These are phyloP conservation scores for Penicilliopsis zonata DNA, from an alignment of 495 filamentous ascomycete genomes.

Conservation along the genomic window DNA sequence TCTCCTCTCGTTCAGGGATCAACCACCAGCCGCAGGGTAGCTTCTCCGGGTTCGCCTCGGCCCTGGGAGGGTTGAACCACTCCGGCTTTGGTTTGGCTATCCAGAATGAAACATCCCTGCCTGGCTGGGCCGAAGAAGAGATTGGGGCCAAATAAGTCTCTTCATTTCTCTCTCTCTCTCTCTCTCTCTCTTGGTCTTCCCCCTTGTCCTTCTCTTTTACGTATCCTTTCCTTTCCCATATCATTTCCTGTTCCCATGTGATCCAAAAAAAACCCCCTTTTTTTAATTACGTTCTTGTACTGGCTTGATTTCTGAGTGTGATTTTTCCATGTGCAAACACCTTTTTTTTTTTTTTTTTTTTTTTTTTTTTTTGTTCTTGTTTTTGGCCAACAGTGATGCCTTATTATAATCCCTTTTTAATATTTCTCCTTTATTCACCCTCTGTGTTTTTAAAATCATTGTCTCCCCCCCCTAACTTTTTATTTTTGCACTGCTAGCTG, in stretches of 20 bases:
- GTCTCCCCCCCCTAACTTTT: too few relatives aligned
- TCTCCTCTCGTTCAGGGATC: constrained; percentile 29
- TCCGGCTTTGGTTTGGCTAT: constrained; percentile 51
- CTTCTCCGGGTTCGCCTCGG: constrained; percentile 46
- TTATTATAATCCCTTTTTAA: constrained; percentile 4
- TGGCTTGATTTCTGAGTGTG: constrained; percentile 4
- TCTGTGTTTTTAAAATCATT: too few relatives aligned
- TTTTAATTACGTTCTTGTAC: constrained; percentile 11
- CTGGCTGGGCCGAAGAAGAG: constrained; percentile 57
- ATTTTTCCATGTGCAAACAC: constrained; percentile 11
- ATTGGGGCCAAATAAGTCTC: constrained; percentile 39
- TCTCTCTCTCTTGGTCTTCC: constrained; percentile 21
- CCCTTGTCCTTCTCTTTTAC: constrained; percentile 19
- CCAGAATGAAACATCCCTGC: constrained; percentile 49
- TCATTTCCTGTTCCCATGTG: constrained; percentile 3
- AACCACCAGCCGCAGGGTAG: constrained; percentile 42
- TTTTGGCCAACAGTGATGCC: not conserved
- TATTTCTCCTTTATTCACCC: too few relatives aligned
- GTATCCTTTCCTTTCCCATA: constrained; percentile 6
- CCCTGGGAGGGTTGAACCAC: constrained; percentile 43
- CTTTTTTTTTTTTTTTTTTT: constrained; percentile 2
- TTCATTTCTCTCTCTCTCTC: constrained; percentile 10
- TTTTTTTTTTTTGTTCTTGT: constrained; percentile 1
- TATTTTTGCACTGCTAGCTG: constrained; percentile 34
- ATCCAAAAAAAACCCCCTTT: too few relatives aligned